Percentiles rank a stretch among this genome's conserved stretches.
Evolutionary conservation across 768 basidiomycete genomes (phyloP).

Genomic region (Kondoa subrosea): DNA sequence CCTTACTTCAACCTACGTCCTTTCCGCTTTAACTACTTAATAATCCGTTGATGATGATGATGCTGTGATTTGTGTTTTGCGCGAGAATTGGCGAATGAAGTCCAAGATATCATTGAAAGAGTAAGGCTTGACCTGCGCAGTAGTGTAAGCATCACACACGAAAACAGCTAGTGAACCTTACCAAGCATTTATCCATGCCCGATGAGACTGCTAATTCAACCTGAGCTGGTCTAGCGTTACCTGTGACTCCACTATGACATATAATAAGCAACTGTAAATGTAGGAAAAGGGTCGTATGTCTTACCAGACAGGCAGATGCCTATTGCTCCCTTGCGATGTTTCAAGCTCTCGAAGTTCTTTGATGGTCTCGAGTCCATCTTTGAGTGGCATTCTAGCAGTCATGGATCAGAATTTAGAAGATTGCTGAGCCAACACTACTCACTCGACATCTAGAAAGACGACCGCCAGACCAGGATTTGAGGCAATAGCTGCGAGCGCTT

Average conservation of each 20-base stretch:
- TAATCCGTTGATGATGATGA: background rate
- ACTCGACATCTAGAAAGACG: background rate
- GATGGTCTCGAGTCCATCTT: background rate
- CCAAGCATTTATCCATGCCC: background rate
- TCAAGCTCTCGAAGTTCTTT: background rate
- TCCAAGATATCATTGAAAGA: background rate
- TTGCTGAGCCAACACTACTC: background rate
- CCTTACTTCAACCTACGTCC: too few species aligned
- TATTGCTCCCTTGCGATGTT: background rate
- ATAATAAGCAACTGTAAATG: background rate
- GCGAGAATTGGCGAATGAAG: background rate
- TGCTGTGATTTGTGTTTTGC: background rate
- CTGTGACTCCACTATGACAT: background rate
- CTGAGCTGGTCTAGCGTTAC: background rate
- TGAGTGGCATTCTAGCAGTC: background rate
- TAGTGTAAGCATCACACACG: constrained; percentile 27
- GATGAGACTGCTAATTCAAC: background rate
- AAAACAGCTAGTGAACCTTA: constrained; percentile 41
- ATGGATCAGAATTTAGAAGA: background rate
- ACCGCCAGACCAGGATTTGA: constrained; percentile 3
- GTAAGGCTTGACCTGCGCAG: background rate
- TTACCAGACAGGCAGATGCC: background rate
- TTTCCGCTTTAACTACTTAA: too few species aligned
- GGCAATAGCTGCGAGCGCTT: constrained; percentile 8
- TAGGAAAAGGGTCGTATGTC: background rate